Conservation (phyloP, 768 basidiomycete species). For the Russula dissimulans region DNA sequence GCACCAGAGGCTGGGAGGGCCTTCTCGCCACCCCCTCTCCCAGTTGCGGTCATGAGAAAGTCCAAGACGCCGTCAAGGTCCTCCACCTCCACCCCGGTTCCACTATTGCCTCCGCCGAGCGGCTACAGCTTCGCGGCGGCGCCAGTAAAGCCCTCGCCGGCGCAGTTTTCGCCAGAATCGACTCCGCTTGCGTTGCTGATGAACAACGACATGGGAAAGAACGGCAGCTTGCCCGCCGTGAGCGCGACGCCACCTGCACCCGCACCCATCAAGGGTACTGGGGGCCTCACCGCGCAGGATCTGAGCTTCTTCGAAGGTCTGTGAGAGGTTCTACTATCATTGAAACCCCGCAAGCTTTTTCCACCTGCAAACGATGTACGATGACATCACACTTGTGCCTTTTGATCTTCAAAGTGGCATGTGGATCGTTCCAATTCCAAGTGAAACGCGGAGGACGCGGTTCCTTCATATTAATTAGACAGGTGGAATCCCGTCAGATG, state of each 20-base stretch:
- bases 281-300: constrained; percentile 74
- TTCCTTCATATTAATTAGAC: neutral
- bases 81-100: neutral
- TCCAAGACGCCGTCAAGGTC: neutral
- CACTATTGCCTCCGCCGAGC: constrained; percentile 11
- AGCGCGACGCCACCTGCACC: constrained; percentile 5
- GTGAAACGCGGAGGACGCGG: neutral
- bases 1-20: neutral
- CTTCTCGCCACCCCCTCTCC: neutral
- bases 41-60: neutral
- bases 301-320: constrained; percentile 81
- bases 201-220: neutral
- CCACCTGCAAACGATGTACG: neutral
- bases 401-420: neutral
- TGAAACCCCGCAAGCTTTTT: neutral
- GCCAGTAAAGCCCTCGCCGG: neutral
- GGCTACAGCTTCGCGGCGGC: neutral
- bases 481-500: neutral
- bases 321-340: constrained; percentile 20
- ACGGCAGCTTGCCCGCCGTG: constrained; percentile 2
- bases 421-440: neutral
- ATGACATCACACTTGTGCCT: neutral
- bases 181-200: constrained; percentile 18
- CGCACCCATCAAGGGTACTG: constrained; percentile 24
- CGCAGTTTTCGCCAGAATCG: constrained; percentile 6